Evolutionary conservation across 2,329 filamentous ascomycete genomes (phyloP).

Genomic region (Aspergillus clavatus): DNA sequence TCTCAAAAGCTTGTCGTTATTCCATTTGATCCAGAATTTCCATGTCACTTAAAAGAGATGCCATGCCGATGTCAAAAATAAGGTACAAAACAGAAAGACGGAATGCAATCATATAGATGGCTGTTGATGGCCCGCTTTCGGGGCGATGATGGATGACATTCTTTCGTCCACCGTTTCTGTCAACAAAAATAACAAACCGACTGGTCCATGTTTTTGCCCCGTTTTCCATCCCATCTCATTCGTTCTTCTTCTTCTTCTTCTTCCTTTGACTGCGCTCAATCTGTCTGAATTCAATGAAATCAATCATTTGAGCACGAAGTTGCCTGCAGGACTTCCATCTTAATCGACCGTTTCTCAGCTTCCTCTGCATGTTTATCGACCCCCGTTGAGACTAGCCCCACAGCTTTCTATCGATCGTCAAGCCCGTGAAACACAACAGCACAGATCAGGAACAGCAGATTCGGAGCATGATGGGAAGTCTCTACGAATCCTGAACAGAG

Average conservation of each 20-base stretch:
- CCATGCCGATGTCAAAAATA: too few species aligned
- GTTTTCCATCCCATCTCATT: background rate
- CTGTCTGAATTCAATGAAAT: background rate
- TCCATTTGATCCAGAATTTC: too few species aligned
- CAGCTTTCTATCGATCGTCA: conserved; percentile 5
- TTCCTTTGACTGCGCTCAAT: too few species aligned
- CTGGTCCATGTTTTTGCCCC: background rate
- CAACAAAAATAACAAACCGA: background rate
- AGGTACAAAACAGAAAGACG: background rate
- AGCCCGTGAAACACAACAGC: conserved; percentile 4
- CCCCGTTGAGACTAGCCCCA: conserved; percentile 8
- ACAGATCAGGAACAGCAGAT: conserved; percentile 1
- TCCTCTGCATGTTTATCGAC: background rate
- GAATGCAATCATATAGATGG: background rate
- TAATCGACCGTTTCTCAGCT: background rate
- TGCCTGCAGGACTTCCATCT: background rate
- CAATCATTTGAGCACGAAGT: background rate
- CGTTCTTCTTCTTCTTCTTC: background rate
- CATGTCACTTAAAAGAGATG: too few species aligned
- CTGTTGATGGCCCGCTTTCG: background rate
- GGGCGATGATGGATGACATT: background rate
- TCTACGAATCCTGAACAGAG: conserved; percentile 14
- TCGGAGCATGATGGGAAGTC: conserved; percentile 11
- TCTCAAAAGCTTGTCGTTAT: too few species aligned
- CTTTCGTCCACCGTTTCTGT: background rate